Evolutionary conservation across 2,329 filamentous ascomycete genomes (phyloP).

Genomic region (Paraphaeosphaeria minitans): DNA sequence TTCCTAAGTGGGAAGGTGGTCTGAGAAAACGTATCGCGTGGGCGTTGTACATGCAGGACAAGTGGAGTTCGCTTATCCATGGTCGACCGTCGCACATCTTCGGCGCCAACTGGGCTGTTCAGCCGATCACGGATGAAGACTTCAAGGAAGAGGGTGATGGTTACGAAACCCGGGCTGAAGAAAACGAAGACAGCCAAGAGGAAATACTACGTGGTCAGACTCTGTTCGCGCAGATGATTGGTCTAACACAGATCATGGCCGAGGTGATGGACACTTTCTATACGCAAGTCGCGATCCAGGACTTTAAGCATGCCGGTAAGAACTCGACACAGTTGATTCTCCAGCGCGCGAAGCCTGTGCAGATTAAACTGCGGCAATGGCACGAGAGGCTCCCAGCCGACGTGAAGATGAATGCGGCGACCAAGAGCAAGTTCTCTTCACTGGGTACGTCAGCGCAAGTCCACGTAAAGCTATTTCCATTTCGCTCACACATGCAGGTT

Average conservation of each 20-base stretch:
- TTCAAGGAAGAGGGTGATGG: slow-evolving; percentile 67
- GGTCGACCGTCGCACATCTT: slow-evolving; percentile 81
- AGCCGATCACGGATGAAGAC: slow-evolving; percentile 66
- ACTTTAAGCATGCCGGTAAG: slow-evolving; percentile 67
- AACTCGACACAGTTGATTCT: slow-evolving; percentile 76
- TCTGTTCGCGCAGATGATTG: slow-evolving; percentile 76
- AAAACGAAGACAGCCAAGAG: slow-evolving; percentile 61
- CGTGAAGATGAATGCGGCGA: slow-evolving; percentile 66
- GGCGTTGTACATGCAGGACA: slow-evolving; percentile 94
- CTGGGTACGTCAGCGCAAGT: slow-evolving; percentile 38
- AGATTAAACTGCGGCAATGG: slow-evolving; percentile 83
- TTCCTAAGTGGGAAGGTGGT: slow-evolving; percentile 85
- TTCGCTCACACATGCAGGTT: slow-evolving; percentile 48
- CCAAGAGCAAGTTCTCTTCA: slow-evolving; percentile 50
- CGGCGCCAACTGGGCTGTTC: slow-evolving; percentile 76
- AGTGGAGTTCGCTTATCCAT: slow-evolving; percentile 85
- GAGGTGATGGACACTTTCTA: slow-evolving; percentile 86
- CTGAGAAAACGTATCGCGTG: slow-evolving; percentile 84
- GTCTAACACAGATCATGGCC: slow-evolving; percentile 74
- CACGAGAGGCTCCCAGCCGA: slow-evolving; percentile 69
- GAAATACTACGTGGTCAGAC: slow-evolving; percentile 71
- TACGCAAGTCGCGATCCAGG: slow-evolving; percentile 75
- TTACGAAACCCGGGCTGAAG: slow-evolving; percentile 57
- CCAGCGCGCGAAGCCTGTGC: slow-evolving; percentile 78
- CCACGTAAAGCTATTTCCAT: background rate